Base-by-base conservation (phyloP, 2,329 filamentous ascomycete species). In the Cercospora zeae-maydis region DNA sequence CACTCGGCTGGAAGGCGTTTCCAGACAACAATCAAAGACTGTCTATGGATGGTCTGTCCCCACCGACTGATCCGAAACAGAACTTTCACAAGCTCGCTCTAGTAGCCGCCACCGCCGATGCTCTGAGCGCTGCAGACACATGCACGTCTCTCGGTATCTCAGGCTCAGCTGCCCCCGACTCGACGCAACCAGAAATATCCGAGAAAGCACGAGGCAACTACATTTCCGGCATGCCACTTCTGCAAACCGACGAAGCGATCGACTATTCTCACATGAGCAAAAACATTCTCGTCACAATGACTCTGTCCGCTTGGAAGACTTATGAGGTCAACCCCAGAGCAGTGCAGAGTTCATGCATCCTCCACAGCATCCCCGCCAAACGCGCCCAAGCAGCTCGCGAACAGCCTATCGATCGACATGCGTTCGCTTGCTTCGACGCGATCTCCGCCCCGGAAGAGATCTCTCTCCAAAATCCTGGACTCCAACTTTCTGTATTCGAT, bases 401-500 rank as follows among this genome's bases (percentile, higher is more conserved):
- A 67, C 10, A 59, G 21, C 16, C 65, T 66, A 71, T 80, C 3
- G 72, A 71, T 2, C 75, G 77, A 19, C 66, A 69, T 8, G 73
- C 78, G 33, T 81, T 85, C 64, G 67, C 75, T 13, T 81, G 81
- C 21, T 82, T 88, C 65, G 82, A 83, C 57, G 75, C 82, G 4
- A 78, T 88, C 39, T 80, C 81, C 61, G 75, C 76, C 34, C 63
- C 73, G 7, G 65, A 71, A 7, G 71, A 78, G 14, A 67, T 71
- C 19, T 69, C 72, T 31, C 73, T 76, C 1, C 75, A 72, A 16
- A 54, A 56, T n/a, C 51, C 63, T 4, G 80, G 80, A 47, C n/a
- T 59, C n/a, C 84, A 86, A 34, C 82, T 89, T 0, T 93, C 91
- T 0, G 86, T 89, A 0, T 92, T 96, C 67, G 92, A 96, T 70